Base-by-base conservation (phyloP, 1,284 basidiomycete genomes). In the Rhizoctonia solani region DNA sequence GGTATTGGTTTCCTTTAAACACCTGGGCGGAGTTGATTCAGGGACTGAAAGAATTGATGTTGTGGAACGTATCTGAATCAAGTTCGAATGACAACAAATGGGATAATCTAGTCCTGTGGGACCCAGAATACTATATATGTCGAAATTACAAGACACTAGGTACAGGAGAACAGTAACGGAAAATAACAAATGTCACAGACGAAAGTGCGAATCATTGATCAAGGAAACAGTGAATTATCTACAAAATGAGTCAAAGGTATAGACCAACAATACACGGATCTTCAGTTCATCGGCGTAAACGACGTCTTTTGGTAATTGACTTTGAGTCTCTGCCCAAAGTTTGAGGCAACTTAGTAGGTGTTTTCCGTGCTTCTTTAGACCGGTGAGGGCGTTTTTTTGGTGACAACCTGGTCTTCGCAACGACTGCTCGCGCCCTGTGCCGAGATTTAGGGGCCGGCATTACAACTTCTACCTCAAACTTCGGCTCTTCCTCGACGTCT, bases 381-480 rank as follows among this genome's bases (percentile, higher is more conserved):
- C 58, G 58, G 19, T 47, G 58, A 19, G 58, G 46, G 23, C 58
- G 58, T 39, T 50, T 61, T 13, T 16, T 27, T 5, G 47, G 58
- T 16, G 46, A 49, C 23, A 32, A n/a, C n/a, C n/a, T n/a, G n/a
- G n/a, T n/a, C n/a, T n/a, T n/a, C n/a, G n/a, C n/a, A n/a, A n/a
- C n/a, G n/a, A n/a, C n/a, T n/a, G n/a, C n/a, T 32, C 27, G 23
- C 50, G 30, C 34, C 50, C n/a, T 29, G 30, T 19, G 58, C 19
- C 32, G 1, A 21, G 1, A 21, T 34, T 49, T n/a, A n/a, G n/a
- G n/a, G n/a, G n/a, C 42, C 23, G 46, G 44, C 16, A 11, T 19
- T 30, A 29, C 58, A 13, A 21, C 44, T 19, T 61, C 37, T 16
- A 32, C n/a, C 32, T 59, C 56, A 21, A 14, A n/a, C n/a, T n/a